These are phyloP conservation scores for Kodamaea nitidulidarum DNA, from an alignment of 805 yeast genomes.

Conservation along the genomic window DNA sequence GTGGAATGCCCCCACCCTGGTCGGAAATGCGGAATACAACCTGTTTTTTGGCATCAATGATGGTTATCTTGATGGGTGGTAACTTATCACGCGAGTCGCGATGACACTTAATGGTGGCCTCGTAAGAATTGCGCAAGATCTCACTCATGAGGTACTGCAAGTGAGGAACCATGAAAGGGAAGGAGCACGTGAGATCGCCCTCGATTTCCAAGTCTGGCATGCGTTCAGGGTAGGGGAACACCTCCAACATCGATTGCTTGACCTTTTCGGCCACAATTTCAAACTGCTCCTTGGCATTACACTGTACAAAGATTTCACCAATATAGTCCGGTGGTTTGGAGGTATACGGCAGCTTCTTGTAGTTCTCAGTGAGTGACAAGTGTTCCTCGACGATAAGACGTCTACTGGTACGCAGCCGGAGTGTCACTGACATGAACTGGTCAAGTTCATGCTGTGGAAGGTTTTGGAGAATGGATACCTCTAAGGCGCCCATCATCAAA, in stretches of 20 bases:
- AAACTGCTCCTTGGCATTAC: conserved; percentile 69
- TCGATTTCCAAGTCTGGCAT: conserved; percentile 77
- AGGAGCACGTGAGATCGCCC: conserved; percentile 62
- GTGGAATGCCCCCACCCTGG: conserved; percentile 82
- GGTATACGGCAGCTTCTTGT: conserved; percentile 44
- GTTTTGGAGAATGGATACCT: conserved; percentile 57
- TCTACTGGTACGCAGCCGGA: conserved; percentile 84
- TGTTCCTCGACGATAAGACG: conserved; percentile 92
- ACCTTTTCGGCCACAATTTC: conserved; percentile 48
- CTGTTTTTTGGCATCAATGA: conserved; percentile 61
- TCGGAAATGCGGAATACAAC: conserved; percentile 80
- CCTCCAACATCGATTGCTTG: conserved; percentile 47
- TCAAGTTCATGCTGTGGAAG: conserved; percentile 67
- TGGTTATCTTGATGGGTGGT: conserved; percentile 73
- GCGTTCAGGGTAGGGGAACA: conserved; percentile 47
- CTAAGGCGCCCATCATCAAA: conserved; percentile 89
- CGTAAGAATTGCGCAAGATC: conserved; percentile 77
- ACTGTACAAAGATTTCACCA: conserved; percentile 79
- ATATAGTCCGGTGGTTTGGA: conserved; percentile 51
- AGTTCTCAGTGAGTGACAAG: conserved; percentile 67
- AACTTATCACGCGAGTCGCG: conserved; percentile 37
- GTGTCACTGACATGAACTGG: conserved; percentile 66
- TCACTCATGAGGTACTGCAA: conserved; percentile 85
- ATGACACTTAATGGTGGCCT: conserved; percentile 63
- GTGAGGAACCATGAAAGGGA: conserved; percentile 85